Base-by-base conservation (phyloP, 202 grass and related monocot species). In the Panicum virgatum region DNA sequence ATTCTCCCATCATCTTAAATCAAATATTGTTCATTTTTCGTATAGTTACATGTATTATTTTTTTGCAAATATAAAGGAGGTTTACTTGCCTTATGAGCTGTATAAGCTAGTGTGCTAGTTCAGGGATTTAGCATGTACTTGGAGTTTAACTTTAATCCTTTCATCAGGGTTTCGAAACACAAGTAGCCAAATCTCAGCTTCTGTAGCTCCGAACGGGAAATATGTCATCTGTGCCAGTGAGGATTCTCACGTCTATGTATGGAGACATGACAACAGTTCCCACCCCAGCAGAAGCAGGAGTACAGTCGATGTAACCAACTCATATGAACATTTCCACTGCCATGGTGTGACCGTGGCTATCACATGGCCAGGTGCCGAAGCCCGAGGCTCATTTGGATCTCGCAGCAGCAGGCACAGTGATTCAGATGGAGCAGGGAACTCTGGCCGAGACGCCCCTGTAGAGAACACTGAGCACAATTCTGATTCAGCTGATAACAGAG, bases 151-250 rank as follows among this genome's bases (percentile, higher is more conserved):
- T 46, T 46, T 4, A 14, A n/a, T 26, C 60, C 47, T 29, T 66
- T 72, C 56, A 80, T 75, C 89, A 99, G 96, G 96, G 10, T 94
- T 94, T 68, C 92, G 92, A 69, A 99, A 99, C 68, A 99, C 93
- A 14, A 99, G 91, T 69, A 99, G 96, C 82, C 96, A 99, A 78
- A 99, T 99, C 47, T 99, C 96, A 30, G 96, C 96, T 56, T 96
- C 91, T 57, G 78, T 94, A 51, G 89, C 91, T 70, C 79, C 96
- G 48, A 99, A 99, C 26, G 96, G 96, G 59, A 96, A 92, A 71
- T 96, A 99, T 66, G 87, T 99, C 26, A 79, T 94, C 27, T 99
- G 91, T 73, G 96, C 96, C 38, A 94, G 92, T 26, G 96, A 99
- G 81, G 96, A 99, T 37, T 99, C 96, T 20, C 70, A 99, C 39